Percentiles rank a stretch among this genome's conserved stretches.
Evolutionary conservation across 139 green algal genomes (phyloP).

Genomic region (Chlamydomonas schloesseri): DNA sequence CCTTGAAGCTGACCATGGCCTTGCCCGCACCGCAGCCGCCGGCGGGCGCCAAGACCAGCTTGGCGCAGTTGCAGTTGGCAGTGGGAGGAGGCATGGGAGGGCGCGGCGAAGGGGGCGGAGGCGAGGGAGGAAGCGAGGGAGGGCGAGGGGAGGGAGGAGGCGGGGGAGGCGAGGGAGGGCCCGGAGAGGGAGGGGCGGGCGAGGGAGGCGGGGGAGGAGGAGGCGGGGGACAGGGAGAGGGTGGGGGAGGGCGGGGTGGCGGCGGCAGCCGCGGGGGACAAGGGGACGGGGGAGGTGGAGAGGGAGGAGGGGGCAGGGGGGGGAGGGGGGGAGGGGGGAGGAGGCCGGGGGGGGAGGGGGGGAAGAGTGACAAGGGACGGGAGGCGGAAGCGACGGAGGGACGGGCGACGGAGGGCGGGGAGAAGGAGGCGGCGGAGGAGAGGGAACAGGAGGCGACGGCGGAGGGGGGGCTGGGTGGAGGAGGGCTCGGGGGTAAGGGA

Average conservation of each 20-base stretch:
- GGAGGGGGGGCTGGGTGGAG: not conserved
- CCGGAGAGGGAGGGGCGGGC: not conserved
- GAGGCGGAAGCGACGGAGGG: not conserved
- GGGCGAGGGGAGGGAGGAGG: not conserved
- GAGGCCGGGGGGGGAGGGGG: not conserved
- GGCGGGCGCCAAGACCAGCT: not conserved
- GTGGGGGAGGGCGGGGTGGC: not conserved
- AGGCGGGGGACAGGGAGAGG: not conserved
- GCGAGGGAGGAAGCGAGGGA: not conserved
- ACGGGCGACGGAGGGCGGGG: not conserved
- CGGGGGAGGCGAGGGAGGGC: not conserved
- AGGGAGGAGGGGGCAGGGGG: not conserved
- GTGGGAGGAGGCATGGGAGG: too few relatives aligned
- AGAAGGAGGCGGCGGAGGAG: too few relatives aligned
- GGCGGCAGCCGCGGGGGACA: not conserved
- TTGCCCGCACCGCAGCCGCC: not conserved
- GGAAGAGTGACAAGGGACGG: not conserved
- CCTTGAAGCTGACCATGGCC: conserved; percentile 7
- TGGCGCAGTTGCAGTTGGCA: conserved; percentile 19
- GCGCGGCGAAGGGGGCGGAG: not conserved
- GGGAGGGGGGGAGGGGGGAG: not conserved
- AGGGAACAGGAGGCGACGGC: not conserved
- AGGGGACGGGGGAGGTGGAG: not conserved
- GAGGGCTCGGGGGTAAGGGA: not conserved
- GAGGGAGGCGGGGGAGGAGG: not conserved